A percentile compares a stretch with the other conserved stretches of the same genome.
Conservation (phyloP, 495 filamentous ascomycete species). For the Lepidopterella palustris region DNA sequence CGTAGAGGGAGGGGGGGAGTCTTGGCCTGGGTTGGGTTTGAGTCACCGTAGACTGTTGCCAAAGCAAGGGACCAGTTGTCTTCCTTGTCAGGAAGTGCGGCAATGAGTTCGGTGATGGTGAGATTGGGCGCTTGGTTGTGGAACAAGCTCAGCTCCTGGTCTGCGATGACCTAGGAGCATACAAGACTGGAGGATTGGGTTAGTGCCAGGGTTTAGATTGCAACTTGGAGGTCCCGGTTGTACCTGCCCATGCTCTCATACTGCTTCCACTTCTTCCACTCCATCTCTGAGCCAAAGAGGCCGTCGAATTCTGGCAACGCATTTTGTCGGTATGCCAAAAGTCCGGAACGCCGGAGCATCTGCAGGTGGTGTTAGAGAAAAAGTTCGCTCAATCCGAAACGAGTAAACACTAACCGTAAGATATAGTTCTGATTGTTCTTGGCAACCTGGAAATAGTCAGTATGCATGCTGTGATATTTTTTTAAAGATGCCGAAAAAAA, state of each 20-base stretch:
- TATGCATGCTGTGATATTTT: background rate
- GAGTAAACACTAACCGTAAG: conserved; percentile 11
- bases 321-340: conserved; percentile 12
- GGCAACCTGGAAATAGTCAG: conserved; percentile 11
- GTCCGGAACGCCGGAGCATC: conserved; percentile 20
- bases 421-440: conserved; percentile 13
- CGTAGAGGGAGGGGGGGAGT: conserved; percentile 14
- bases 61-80: conserved; percentile 5
- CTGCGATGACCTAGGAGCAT: conserved; percentile 17
- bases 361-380: conserved; percentile 4
- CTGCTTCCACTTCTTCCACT: conserved; percentile 15
- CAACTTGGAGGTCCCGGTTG: background rate
- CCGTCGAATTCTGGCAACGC: conserved; percentile 14
- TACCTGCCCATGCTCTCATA: conserved; percentile 21
- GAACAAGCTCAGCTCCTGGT: conserved; percentile 17
- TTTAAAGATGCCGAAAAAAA: no score
- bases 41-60: conserved; percentile 3
- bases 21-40: conserved; percentile 1
- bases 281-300: conserved; percentile 7
- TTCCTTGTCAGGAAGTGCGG: conserved; percentile 18
- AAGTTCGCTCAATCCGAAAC: conserved; percentile 1
- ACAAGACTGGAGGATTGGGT: conserved; percentile 10
- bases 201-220: background rate
- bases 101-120: conserved; percentile 15
- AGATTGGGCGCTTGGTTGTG: conserved; percentile 11